Evolutionary conservation across 345 rosid genomes (phyloP).

Genomic region (Alliaria petiolata): DNA sequence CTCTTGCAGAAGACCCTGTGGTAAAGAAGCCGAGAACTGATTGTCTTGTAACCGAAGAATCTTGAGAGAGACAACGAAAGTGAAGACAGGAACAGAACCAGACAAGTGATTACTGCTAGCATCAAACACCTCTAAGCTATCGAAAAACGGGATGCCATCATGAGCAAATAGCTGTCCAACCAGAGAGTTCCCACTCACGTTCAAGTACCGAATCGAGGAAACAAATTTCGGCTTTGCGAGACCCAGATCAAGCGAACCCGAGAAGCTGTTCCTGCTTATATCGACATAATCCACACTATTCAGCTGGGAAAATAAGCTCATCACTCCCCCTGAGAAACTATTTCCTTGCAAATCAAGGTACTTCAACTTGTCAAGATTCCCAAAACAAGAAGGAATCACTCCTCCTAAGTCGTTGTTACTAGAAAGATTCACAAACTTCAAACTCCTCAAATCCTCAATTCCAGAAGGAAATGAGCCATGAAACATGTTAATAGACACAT

Average conservation of each 20-base stretch:
- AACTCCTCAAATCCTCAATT: slow-evolving; percentile 36
- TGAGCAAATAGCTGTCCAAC: slow-evolving; percentile 67
- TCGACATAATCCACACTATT: slow-evolving; percentile 50
- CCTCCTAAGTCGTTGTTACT: slow-evolving; percentile 50
- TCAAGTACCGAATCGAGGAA: slow-evolving; percentile 57
- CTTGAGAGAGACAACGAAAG: slow-evolving; percentile 70
- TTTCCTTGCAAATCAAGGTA: slow-evolving; percentile 63
- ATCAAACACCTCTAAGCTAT: slow-evolving; percentile 85
- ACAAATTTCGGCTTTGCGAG: slow-evolving; percentile 59
- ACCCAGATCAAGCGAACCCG: slow-evolving; percentile 75
- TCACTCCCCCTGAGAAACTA: slow-evolving; percentile 64
- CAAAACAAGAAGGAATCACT: slow-evolving; percentile 47
- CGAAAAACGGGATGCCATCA: slow-evolving; percentile 79
- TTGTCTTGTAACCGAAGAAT: slow-evolving; percentile 69
- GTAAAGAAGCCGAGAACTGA: slow-evolving; percentile 60
- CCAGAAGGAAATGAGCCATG: slow-evolving; percentile 51
- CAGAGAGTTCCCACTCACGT: slow-evolving; percentile 59
- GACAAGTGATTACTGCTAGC: slow-evolving; percentile 66
- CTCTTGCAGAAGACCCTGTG: slow-evolving; percentile 63
- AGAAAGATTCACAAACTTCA: slow-evolving; percentile 56
- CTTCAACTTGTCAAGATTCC: slow-evolving; percentile 44
- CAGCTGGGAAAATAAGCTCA: slow-evolving; percentile 54
- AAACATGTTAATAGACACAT: slow-evolving; percentile 54
- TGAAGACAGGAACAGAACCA: slow-evolving; percentile 69
- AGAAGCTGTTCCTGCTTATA: slow-evolving; percentile 63